Base-by-base conservation (phyloP, 306 rosid species). In the Rubus idaeus region DNA sequence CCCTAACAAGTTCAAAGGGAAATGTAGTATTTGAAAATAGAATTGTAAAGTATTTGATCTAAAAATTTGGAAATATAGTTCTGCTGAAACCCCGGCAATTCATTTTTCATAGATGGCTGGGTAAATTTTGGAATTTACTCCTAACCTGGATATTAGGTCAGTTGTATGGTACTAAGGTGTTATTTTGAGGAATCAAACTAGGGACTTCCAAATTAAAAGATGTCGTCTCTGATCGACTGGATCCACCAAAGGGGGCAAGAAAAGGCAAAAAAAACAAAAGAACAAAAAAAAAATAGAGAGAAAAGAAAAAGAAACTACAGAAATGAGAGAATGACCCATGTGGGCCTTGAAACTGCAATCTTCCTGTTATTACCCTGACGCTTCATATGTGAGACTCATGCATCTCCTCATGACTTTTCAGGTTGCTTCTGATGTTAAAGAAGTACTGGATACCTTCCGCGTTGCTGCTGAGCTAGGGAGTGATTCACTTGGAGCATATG, bases 401-500 rank as follows among this genome's bases (percentile, higher is more conserved):
- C 46, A 66, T 75, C 30, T 60, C n/a, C 55, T 37, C 57, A 2
- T 61, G 45, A 44, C 49, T 46, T 81, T 85, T 72, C 90, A 94
- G 98, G 96, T 94, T 84, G 74, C 88, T 76, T 63, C 88, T 70
- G 97, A 91, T 73, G 87, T 91, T 51, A 81, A 83, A 82, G 98
- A 94, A 87, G 90, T 89, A 75, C 78, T 91, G 85, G 93, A 91
- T 73, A 91, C 98, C 81, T 94, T 94, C 80, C 86, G 73, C 45
- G 76, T 90, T 52, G 94, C 97, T 51, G 97, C 98, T 75, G 97
- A 90, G 86, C 90, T 94, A 40, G 98, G 91, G 77, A 88, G 89
- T 74, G 97, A 91, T 73, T 89, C 91, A 17, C 96, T 91, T 68
- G 97, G 97, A 80, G 98, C 97, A 46, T 94, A 94, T 79, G 97